Conservation (phyloP, 768 basidiomycete species). For the Auricularia sp. region DNA sequence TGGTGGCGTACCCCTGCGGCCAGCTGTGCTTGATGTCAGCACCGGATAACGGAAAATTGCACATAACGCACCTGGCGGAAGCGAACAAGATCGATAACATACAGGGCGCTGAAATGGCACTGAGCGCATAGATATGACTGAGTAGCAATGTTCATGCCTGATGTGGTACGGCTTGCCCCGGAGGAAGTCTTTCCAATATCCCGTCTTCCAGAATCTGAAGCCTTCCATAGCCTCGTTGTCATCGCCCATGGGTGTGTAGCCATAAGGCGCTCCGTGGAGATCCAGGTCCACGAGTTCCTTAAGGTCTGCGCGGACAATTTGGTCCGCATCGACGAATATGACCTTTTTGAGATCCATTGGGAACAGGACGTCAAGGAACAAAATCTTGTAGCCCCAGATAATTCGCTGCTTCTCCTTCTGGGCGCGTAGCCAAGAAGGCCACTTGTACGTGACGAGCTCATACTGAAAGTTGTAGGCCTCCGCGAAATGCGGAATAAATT, state of each 20-base stretch:
- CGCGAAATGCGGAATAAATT: slow-evolving; percentile 90
- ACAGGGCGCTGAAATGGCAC: slow-evolving; percentile 58
- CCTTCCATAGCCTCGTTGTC: slow-evolving; percentile 94
- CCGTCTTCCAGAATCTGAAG: slow-evolving; percentile 97
- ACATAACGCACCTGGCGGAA: slow-evolving; percentile 70
- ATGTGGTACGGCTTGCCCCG: slow-evolving; percentile 87
- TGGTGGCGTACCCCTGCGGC: slow-evolving; percentile 42
- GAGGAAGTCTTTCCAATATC: slow-evolving; percentile 88
- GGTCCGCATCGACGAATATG: slow-evolving; percentile 96
- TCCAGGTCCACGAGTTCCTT: slow-evolving; percentile 91
- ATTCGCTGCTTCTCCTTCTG: slow-evolving; percentile 97
- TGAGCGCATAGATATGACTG: not conserved
- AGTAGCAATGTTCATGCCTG: slow-evolving; percentile 42
- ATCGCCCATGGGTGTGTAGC: slow-evolving; percentile 95
- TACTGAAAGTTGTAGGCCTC: slow-evolving; percentile 89
- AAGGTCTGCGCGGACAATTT: slow-evolving; percentile 93
- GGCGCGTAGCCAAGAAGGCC: slow-evolving; percentile 95
- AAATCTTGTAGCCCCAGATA: slow-evolving; percentile 99
- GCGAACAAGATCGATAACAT: slow-evolving; percentile 88
- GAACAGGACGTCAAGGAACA: slow-evolving; percentile 97
- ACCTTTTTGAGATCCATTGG: slow-evolving; percentile 99
- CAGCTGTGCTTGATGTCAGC: slow-evolving; percentile 23
- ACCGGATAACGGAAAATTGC: slow-evolving; percentile 20
- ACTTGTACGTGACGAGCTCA: slow-evolving; percentile 96
- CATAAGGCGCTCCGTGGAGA: slow-evolving; percentile 87